Conservation (phyloP, 2,329 filamentous ascomycete species). For the Trichoderma sp. region DNA sequence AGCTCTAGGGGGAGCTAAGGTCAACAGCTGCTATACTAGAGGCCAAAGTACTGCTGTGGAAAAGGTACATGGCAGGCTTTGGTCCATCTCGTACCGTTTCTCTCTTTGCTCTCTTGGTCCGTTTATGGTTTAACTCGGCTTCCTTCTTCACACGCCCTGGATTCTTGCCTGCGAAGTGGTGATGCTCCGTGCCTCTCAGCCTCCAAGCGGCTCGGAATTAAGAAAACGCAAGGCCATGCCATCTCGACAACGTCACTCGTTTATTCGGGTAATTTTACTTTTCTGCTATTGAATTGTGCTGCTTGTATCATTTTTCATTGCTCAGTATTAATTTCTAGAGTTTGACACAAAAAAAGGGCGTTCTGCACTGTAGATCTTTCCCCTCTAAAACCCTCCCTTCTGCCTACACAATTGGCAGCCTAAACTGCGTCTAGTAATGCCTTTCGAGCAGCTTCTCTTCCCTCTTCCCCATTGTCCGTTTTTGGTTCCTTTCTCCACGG, state of each 20-base stretch:
- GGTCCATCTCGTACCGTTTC: neutral
- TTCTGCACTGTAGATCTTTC: slow-evolving; percentile 21
- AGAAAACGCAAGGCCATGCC: neutral
- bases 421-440: slow-evolving; percentile 10
- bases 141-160: neutral
- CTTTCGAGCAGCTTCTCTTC: neutral
- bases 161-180: neutral
- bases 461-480: neutral
- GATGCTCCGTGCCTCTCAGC: neutral
- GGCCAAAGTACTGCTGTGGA: neutral
- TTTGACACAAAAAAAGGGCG: slow-evolving; percentile 1
- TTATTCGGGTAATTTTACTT: neutral
- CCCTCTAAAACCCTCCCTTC: neutral
- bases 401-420: neutral
- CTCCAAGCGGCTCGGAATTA: neutral
- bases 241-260: neutral
- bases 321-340: neutral
- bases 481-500: neutral
- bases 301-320: neutral
- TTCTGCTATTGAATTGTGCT: neutral
- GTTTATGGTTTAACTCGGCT: neutral
- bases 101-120: neutral
- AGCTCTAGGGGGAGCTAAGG: neutral
- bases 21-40: neutral
- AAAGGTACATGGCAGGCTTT: slow-evolving; percentile 9